Evolutionary conservation across 2,329 filamentous ascomycete genomes (phyloP).

Genomic region (Stachybotrys elegans): DNA sequence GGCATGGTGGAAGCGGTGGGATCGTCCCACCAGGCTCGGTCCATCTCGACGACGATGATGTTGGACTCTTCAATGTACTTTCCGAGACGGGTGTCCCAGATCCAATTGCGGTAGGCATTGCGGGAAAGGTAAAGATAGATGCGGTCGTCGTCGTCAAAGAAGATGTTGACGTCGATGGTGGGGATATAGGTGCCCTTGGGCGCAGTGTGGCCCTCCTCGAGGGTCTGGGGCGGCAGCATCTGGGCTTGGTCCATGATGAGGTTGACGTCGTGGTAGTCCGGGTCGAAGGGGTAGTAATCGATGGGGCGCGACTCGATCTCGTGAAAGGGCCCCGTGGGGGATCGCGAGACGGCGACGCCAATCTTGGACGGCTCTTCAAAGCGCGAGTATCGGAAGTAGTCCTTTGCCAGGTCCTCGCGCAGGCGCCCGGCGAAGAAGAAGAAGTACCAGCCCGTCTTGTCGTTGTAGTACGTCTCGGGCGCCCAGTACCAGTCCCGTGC

Average conservation of each 20-base stretch:
- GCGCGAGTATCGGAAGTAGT: slow-evolving; percentile 26
- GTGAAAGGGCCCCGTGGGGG: slow-evolving; percentile 25
- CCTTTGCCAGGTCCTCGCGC: slow-evolving; percentile 23
- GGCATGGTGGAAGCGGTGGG: slow-evolving; percentile 27
- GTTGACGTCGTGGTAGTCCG: slow-evolving; percentile 28
- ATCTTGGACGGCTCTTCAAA: slow-evolving; percentile 31
- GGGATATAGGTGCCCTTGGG: slow-evolving; percentile 30
- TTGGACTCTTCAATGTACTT: slow-evolving; percentile 33
- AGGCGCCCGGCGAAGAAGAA: slow-evolving; percentile 30
- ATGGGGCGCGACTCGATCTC: slow-evolving; percentile 26
- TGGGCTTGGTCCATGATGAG: slow-evolving; percentile 31
- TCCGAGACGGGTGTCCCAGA: slow-evolving; percentile 24
- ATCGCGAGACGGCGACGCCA: slow-evolving; percentile 27
- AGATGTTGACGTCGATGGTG: slow-evolving; percentile 42
- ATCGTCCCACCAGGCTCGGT: slow-evolving; percentile 29
- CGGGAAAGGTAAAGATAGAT: slow-evolving; percentile 30
- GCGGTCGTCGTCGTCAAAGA: slow-evolving; percentile 33
- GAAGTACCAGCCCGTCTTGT: slow-evolving; percentile 30
- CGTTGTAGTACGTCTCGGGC: slow-evolving; percentile 29
- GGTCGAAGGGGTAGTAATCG: slow-evolving; percentile 29
- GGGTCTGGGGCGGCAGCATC: slow-evolving; percentile 24
- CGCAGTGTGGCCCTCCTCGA: slow-evolving; percentile 19
- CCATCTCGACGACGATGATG: slow-evolving; percentile 29
- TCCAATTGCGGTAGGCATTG: slow-evolving; percentile 32
- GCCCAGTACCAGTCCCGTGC: slow-evolving; percentile 31